These are phyloP conservation scores for Xylaria arbuscula DNA, from an alignment of 2,329 filamentous ascomycete genomes.

Conservation along the genomic window DNA sequence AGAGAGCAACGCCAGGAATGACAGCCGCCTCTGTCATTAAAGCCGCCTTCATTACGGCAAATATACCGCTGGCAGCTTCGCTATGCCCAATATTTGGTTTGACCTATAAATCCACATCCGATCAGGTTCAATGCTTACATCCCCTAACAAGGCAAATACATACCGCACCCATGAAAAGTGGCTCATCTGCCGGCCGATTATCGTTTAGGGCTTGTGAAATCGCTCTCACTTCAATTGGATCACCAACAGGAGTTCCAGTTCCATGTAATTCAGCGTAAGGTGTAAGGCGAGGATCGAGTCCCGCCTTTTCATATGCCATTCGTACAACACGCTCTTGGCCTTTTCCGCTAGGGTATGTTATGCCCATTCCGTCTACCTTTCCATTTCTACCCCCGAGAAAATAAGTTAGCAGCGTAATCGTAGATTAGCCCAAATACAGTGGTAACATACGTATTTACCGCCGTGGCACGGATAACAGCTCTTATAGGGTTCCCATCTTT, in stretches of 20 bases:
- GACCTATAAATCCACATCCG: constrained; percentile 20
- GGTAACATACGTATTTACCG: constrained; percentile 42
- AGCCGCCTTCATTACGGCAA: constrained; percentile 40
- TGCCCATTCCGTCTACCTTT: constrained; percentile 44
- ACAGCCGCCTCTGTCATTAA: constrained; percentile 37
- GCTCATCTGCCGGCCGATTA: constrained; percentile 31
- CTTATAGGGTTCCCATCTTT: constrained; percentile 44
- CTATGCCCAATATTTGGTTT: constrained; percentile 45
- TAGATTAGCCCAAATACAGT: constrained; percentile 30
- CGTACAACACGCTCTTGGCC: constrained; percentile 43
- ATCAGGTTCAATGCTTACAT: neutral
- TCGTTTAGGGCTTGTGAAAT: constrained; percentile 40
- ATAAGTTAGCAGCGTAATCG: constrained; percentile 40
- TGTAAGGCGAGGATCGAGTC: constrained; percentile 41
- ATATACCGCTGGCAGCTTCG: constrained; percentile 43
- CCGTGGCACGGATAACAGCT: constrained; percentile 40
- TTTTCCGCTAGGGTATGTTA: constrained; percentile 45
- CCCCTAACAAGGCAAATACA: neutral
- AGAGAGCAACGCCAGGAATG: constrained; percentile 34
- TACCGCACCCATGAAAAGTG: constrained; percentile 40
- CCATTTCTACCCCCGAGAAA: constrained; percentile 38
- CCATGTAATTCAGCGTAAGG: constrained; percentile 45
- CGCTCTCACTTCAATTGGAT: constrained; percentile 44
- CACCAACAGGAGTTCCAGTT: constrained; percentile 44
- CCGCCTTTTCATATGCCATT: constrained; percentile 39